phyloP scores from a whole-genome alignment of 2,329 filamentous ascomycete species.

The Didymella pomorum region DNA sequence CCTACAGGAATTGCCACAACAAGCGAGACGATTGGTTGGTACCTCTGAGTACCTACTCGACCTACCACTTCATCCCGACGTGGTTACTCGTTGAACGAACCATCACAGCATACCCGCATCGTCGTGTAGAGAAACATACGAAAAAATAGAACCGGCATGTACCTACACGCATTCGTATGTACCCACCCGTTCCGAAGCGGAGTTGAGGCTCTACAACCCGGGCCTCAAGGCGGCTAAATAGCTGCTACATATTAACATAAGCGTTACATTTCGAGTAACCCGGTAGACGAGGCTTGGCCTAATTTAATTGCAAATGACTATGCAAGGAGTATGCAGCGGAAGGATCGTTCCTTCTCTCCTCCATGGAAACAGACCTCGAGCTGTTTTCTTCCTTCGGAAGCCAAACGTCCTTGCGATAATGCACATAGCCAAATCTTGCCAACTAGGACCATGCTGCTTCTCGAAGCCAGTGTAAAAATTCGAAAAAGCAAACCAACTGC shows the following conservation, averaged over 20 bases:
- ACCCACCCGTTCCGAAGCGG: constrained; percentile 2
- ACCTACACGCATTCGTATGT: not conserved
- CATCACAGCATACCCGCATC: not conserved
- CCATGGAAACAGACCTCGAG: too few species aligned
- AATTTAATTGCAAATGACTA: constrained; percentile 2
- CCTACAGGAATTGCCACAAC: not conserved
- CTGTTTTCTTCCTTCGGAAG: not conserved
- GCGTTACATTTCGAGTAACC: not conserved
- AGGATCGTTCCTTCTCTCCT: not conserved
- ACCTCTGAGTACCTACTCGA: not conserved
- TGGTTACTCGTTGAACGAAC: not conserved
- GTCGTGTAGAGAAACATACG: not conserved
- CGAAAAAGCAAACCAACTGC: not conserved
- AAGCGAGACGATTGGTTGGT: not conserved
- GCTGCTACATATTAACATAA: not conserved
- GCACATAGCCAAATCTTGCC: too few species aligned
- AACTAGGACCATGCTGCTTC: not conserved
- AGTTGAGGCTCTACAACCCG: constrained; percentile 16
- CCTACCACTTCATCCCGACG: not conserved
- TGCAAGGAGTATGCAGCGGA: not conserved
- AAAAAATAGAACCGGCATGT: constrained; percentile 1
- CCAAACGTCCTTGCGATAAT: too few species aligned
- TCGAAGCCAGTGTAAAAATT: not conserved
- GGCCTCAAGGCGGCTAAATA: constrained; percentile 17
- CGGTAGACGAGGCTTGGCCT: constrained; percentile 10